Percentiles rank a stretch among this genome's conserved stretches.
phyloP scores from a whole-genome alignment of 208 protist genomes.

The Zelonia costaricensis region DNA sequence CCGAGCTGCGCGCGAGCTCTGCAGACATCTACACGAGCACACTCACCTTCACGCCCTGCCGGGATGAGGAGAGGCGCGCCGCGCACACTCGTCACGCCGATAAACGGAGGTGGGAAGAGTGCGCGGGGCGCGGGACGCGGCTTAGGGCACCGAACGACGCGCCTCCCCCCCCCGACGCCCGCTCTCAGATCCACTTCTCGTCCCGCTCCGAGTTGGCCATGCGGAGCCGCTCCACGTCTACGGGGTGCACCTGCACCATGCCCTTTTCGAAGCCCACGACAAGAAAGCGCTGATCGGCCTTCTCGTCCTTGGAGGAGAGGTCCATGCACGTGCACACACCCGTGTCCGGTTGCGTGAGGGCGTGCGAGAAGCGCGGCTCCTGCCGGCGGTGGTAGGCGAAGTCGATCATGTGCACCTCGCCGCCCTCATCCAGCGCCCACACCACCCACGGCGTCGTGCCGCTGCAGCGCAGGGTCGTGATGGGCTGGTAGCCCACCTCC shows the following conservation, averaged over 20 bases:
- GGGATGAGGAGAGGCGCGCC: too few relatives aligned
- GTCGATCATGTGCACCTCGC: slow-evolving; percentile 71
- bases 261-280: slow-evolving; percentile 80
- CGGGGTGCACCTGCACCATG: slow-evolving; percentile 66
- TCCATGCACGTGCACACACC: slow-evolving; percentile 70
- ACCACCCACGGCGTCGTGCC: slow-evolving; percentile 56
- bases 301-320: slow-evolving; percentile 43
- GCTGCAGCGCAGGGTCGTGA: slow-evolving; percentile 57
- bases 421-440: slow-evolving; percentile 70
- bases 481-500: slow-evolving; percentile 35
- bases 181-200: slow-evolving; percentile 61
- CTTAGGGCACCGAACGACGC: too few relatives aligned
- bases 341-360: slow-evolving; percentile 53
- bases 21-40: too few relatives aligned
- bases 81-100: too few relatives aligned
- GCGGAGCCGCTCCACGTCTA: slow-evolving; percentile 47
- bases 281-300: slow-evolving; percentile 49
- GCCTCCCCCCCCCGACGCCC: too few relatives aligned
- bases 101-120: too few relatives aligned
- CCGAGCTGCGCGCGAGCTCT: too few relatives aligned
- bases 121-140: too few relatives aligned
- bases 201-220: slow-evolving; percentile 47
- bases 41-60: too few relatives aligned
- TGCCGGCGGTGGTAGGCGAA: slow-evolving; percentile 52
- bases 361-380: slow-evolving; percentile 51